These are phyloP conservation scores for Candida smagusa DNA, from an alignment of 1,139 yeast species.

Conservation along the genomic window DNA sequence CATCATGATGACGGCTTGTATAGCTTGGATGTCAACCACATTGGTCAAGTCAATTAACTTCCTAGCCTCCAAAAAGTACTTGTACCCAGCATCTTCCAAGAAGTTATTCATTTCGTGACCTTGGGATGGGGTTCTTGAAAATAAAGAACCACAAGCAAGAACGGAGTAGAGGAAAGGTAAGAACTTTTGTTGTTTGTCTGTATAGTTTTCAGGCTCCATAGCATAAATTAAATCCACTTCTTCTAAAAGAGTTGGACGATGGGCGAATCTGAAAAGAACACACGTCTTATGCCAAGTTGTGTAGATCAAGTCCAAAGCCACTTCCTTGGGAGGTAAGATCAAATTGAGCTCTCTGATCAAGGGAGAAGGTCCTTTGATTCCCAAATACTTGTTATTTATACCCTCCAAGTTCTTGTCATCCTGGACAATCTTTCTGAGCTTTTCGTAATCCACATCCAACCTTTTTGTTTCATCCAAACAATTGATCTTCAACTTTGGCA, in stretches of 20 bases:
- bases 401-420: constrained; percentile 14
- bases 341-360: constrained; percentile 52
- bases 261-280: constrained; percentile 79
- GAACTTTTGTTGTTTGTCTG: constrained; percentile 72
- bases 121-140: constrained; percentile 44
- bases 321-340: constrained; percentile 71
- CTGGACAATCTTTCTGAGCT: constrained; percentile 27
- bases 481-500: constrained; percentile 48
- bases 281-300: constrained; percentile 87
- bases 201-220: constrained; percentile 64
- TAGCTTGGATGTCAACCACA: constrained; percentile 45
- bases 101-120: constrained; percentile 39
- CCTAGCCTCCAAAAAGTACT: constrained; percentile 79
- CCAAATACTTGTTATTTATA: constrained; percentile 21
- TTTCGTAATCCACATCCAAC: constrained; percentile 32
- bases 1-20: constrained; percentile 70
- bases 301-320: constrained; percentile 66
- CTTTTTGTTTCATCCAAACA: constrained; percentile 29
- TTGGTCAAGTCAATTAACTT: constrained; percentile 62
- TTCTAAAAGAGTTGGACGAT: constrained; percentile 74
- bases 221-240: constrained; percentile 50
- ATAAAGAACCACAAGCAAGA: constrained; percentile 65
- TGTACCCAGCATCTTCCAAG: constrained; percentile 75
- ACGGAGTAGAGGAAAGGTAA: constrained; percentile 69
- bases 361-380: constrained; percentile 18